These are phyloP conservation scores for Solanum virginianum DNA, from an alignment of 257 asterid species.

Conservation along the genomic window DNA sequence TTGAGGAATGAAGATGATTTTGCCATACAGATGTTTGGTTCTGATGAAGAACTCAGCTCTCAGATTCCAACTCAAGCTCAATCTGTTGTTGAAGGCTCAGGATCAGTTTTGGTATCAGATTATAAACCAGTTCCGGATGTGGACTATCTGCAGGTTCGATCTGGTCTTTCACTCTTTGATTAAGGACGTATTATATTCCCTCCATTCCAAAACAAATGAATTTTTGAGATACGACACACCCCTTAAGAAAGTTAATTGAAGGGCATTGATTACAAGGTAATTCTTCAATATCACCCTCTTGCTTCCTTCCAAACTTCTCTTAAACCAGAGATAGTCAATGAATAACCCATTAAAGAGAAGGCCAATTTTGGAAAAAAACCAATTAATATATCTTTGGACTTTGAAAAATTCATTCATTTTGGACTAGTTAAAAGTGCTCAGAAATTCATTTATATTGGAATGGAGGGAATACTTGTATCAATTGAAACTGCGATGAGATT, in stretches of 20 bases:
- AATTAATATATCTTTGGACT: neutral
- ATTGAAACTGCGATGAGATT: neutral
- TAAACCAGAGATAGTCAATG: neutral
- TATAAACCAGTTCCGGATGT: constrained; percentile 77
- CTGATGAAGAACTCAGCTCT: constrained; percentile 56
- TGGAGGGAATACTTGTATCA: neutral
- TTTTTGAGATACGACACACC: neutral
- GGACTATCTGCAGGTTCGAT: constrained; percentile 88
- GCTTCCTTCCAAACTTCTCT: neutral
- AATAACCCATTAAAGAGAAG: neutral
- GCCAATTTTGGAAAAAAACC: neutral
- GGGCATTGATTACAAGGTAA: neutral
- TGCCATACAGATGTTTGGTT: constrained; percentile 51
- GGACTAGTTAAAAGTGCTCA: neutral
- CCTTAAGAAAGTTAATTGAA: neutral
- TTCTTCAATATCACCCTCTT: neutral
- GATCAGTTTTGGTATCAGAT: constrained; percentile 59
- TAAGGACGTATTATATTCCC: neutral
- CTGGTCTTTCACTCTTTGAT: neutral
- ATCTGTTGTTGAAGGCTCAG: constrained; percentile 77
- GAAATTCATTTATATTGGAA: neutral
- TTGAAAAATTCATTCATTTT: neutral
- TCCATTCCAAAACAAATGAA: neutral
- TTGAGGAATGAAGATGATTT: constrained; percentile 32
- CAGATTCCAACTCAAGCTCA: constrained; percentile 85